Evolutionary conservation across 2,329 filamentous ascomycete genomes (phyloP).

Genomic region (Parascedosporium putredinis): DNA sequence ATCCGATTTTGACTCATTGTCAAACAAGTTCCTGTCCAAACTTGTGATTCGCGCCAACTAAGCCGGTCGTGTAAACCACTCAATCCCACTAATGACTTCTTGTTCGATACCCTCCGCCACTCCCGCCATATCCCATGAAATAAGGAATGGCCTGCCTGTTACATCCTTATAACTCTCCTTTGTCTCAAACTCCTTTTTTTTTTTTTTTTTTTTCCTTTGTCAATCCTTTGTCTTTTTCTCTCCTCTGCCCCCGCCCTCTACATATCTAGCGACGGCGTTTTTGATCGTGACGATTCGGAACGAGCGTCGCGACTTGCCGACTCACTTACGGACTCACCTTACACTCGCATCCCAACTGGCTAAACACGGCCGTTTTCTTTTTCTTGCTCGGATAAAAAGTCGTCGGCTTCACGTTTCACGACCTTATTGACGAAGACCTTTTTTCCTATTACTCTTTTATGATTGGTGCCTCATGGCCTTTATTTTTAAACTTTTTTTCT

Average conservation of each 20-base stretch:
- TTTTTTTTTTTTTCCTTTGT: conserved; percentile 21
- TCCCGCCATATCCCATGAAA: neutral
- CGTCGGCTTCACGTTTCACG: neutral
- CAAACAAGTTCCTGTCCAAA: conserved; percentile 95
- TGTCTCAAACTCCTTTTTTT: conserved; percentile 9
- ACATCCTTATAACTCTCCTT: neutral
- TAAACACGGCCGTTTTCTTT: conserved; percentile 17
- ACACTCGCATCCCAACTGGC: conserved; percentile 20
- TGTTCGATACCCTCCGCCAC: neutral
- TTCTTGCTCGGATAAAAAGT: neutral
- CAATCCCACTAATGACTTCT: neutral
- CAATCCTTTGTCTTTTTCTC: conserved; percentile 20
- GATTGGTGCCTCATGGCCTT: too few relatives aligned
- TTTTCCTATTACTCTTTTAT: neutral
- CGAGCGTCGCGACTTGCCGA: neutral
- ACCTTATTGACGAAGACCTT: neutral
- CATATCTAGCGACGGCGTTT: conserved; percentile 11
- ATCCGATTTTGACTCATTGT: conserved; percentile 86
- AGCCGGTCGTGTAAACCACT: conserved; percentile 9
- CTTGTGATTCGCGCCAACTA: conserved; percentile 92
- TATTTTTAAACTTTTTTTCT: too few relatives aligned
- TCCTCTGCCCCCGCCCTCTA: conserved; percentile 18
- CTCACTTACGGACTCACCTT: neutral
- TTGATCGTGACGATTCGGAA: conserved; percentile 3
- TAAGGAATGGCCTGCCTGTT: neutral